Evolutionary conservation across 192 early-diverging fungal genomes (phyloP), one percentile per base, ranked within the genome.

Genomic region (Podila minutissima): DNA sequence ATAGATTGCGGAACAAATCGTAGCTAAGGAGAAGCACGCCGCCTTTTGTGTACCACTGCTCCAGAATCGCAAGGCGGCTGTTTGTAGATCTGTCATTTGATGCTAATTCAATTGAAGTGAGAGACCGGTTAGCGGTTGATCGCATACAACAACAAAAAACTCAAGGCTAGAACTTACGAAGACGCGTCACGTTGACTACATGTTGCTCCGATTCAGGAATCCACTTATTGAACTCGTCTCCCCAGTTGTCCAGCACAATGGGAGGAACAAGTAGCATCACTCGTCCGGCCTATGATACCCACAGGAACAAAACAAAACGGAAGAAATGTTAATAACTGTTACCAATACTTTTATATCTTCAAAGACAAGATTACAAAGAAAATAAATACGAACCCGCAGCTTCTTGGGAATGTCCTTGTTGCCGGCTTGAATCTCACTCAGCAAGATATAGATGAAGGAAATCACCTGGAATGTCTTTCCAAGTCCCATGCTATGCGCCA

Each of bases 401-500:
- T 87, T 83, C n/a, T 83, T 78, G 10, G 91, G 87, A 29, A 91
- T 83, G 53, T 86, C 84, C 33, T 84, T 74, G 64, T 90, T 91
- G 1, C 82, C 74, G 5, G 60, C 61, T 0, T 73, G 67, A n/a
- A 94, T 86, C 64, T 94, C 90, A 13, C 84, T 77, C 20, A 92
- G 74, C 38, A 96, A 67, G 2, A 92, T 94, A 62, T 88, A 91
- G 5, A 96, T 33, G 53, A 96, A 91, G 0, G 89, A 72, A 67
- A 97, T 89, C 12, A 89, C 86, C 72, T 95, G 94, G 17, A 95
- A 81, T 0, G 95, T 96, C 62, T 77, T 85, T 62, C 94, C 95
- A 26, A 97, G 83, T 0, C 96, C 95, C 95, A 96, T 96, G 12
- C 89, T 86, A 79, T 96, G 96, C 0, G 94, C 93, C 41, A 97